Percentiles rank a stretch among this genome's conserved stretches.
These are phyloP conservation scores for Plenodomus biglobosus DNA, from an alignment of 2,329 filamentous ascomycete genomes.

Conservation along the genomic window DNA sequence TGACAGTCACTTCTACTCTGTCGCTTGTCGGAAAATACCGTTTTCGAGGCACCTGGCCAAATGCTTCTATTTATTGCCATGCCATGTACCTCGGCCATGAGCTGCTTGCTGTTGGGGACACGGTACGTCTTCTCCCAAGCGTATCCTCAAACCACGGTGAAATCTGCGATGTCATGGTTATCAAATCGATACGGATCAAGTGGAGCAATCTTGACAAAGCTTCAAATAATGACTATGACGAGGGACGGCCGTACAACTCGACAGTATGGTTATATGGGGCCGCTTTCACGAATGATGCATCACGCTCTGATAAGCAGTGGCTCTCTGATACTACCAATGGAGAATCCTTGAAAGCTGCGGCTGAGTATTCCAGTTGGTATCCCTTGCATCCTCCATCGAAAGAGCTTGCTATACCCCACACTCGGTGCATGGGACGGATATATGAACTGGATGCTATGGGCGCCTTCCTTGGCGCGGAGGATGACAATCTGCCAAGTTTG, in stretches of 20 bases:
- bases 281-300: slow-evolving; percentile 48
- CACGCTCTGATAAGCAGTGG: slow-evolving; percentile 34
- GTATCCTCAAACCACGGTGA: slow-evolving; percentile 8
- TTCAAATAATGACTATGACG: slow-evolving; percentile 50
- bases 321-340: slow-evolving; percentile 14
- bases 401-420: slow-evolving; percentile 52
- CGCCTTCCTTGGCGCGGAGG: slow-evolving; percentile 45
- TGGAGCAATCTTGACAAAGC: slow-evolving; percentile 53
- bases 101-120: slow-evolving; percentile 56
- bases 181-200: slow-evolving; percentile 56
- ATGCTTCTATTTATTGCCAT: slow-evolving; percentile 55
- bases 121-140: slow-evolving; percentile 52
- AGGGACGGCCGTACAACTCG: slow-evolving; percentile 50
- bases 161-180: slow-evolving; percentile 56
- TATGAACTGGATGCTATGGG: slow-evolving; percentile 55
- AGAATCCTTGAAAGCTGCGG: slow-evolving; percentile 19
- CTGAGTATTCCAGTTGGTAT: slow-evolving; percentile 57
- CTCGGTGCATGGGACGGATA: slow-evolving; percentile 57
- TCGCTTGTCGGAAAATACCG: slow-evolving; percentile 56
- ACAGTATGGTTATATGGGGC: slow-evolving; percentile 54
- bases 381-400: slow-evolving; percentile 48
- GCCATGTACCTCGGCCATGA: slow-evolving; percentile 61
- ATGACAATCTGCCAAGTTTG: slow-evolving; percentile 24
- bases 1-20: slow-evolving; percentile 56
- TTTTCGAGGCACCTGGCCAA: slow-evolving; percentile 58